Percentiles rank a stretch among this genome's conserved stretches.
Evolutionary conservation across 176 grass and related monocot species (phyloP).

Genomic region (Lolium perenne): DNA sequence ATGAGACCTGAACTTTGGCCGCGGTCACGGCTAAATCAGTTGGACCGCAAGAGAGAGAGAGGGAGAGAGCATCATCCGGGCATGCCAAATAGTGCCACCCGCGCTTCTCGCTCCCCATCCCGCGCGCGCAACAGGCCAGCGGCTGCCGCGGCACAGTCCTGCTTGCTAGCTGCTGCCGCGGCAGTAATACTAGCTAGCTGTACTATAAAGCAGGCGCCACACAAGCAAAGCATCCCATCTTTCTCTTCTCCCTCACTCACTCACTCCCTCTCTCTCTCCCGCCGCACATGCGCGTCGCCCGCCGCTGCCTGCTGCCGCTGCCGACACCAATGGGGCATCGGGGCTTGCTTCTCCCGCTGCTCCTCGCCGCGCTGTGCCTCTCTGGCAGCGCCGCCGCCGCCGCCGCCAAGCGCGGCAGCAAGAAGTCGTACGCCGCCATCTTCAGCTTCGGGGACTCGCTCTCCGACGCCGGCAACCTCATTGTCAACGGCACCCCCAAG

Average conservation of each 20-base stretch:
- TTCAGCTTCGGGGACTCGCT: slow-evolving; percentile 87
- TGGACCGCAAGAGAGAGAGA: neutral
- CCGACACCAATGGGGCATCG: slow-evolving; percentile 53
- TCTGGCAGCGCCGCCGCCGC: slow-evolving; percentile 25
- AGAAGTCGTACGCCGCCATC: slow-evolving; percentile 63
- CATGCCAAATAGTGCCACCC: slow-evolving; percentile 23
- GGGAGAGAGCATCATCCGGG: neutral
- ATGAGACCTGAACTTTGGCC: neutral
- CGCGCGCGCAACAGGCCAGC: neutral
- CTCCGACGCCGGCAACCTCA: slow-evolving; percentile 75
- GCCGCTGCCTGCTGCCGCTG: slow-evolving; percentile 35
- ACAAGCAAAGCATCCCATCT: slow-evolving; percentile 20
- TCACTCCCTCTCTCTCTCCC: neutral
- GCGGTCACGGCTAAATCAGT: neutral
- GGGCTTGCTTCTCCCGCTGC: neutral
- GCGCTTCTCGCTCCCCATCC: slow-evolving; percentile 1
- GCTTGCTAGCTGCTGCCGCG: neutral
- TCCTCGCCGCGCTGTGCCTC: slow-evolving; percentile 13
- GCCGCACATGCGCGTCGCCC: slow-evolving; percentile 37
- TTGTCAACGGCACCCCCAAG: slow-evolving; percentile 55
- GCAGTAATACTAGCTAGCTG: neutral
- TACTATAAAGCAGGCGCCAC: slow-evolving; percentile 47
- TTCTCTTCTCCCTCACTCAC: neutral
- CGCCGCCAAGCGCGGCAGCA: slow-evolving; percentile 11
- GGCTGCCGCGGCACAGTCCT: neutral